Conservation (phyloP, 2,329 filamentous ascomycete species). For the Gnomoniopsis sp. region DNA sequence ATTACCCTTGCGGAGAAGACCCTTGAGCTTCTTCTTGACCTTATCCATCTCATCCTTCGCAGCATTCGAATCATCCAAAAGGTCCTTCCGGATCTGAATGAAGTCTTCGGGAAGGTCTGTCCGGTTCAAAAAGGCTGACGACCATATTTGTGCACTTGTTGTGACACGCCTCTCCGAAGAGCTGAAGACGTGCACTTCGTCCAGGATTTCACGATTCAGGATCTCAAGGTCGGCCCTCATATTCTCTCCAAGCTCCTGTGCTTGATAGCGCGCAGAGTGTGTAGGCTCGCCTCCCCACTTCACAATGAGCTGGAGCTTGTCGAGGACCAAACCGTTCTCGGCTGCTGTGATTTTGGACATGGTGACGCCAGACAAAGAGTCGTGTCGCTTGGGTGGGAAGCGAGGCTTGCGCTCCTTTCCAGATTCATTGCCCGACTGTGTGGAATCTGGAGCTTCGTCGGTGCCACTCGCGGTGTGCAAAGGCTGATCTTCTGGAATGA, state of each 20-base stretch:
- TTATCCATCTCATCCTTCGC: slow-evolving; percentile 99
- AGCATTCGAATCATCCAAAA: slow-evolving; percentile 95
- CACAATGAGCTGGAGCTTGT: slow-evolving; percentile 95
- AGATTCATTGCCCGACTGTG: slow-evolving; percentile 7
- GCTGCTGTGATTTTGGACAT: slow-evolving; percentile 91
- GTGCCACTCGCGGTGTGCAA: background rate
- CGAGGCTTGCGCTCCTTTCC: slow-evolving; percentile 27
- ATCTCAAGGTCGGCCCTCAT: slow-evolving; percentile 93
- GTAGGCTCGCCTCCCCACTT: slow-evolving; percentile 99
- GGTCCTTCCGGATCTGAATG: slow-evolving; percentile 87
- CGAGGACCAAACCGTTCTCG: slow-evolving; percentile 87
- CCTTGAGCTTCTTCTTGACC: slow-evolving; percentile 98
- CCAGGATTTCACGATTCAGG: slow-evolving; percentile 86
- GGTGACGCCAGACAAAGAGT: slow-evolving; percentile 85
- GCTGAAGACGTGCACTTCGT: slow-evolving; percentile 92
- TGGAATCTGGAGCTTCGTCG: background rate
- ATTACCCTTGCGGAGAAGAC: slow-evolving; percentile 84
- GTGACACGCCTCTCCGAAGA: slow-evolving; percentile 93
- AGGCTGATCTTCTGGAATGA: slow-evolving; percentile 17
- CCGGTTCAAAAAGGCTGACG: slow-evolving; percentile 80
- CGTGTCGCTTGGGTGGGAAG: slow-evolving; percentile 62
- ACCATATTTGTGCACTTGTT: slow-evolving; percentile 95
- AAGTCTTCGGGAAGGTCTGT: slow-evolving; percentile 83
- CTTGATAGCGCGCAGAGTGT: slow-evolving; percentile 93
- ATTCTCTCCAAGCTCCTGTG: slow-evolving; percentile 89